A percentile compares a stretch with the other conserved stretches of the same genome.
These are phyloP conservation scores for Mycena latifolia DNA, from an alignment of 768 basidiomycete genomes.

Conservation along the genomic window DNA sequence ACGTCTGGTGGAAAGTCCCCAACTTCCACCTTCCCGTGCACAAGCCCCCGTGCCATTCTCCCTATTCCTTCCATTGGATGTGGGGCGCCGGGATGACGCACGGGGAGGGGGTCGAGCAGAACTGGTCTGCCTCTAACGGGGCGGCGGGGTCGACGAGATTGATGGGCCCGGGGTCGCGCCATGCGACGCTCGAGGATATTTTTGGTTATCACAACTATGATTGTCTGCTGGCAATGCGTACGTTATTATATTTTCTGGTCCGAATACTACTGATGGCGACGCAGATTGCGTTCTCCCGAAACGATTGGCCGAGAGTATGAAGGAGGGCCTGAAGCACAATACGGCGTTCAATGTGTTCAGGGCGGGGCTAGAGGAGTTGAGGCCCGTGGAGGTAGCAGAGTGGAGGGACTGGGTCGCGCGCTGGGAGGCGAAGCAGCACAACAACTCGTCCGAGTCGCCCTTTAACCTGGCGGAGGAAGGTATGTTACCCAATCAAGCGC, in stretches of 20 bases:
- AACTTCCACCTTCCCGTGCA: constrained; percentile 23
- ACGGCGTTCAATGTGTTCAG: constrained; percentile 11
- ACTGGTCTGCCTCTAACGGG: constrained; percentile 15
- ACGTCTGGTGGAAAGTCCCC: constrained; percentile 25
- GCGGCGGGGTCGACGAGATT: not conserved
- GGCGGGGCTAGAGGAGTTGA: not conserved
- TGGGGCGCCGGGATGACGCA: constrained; percentile 12
- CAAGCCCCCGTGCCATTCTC: constrained; percentile 7
- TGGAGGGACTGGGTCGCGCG: constrained; percentile 7
- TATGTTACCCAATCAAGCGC: not conserved
- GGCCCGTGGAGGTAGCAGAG: constrained; percentile 1
- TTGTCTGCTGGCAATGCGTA: constrained; percentile 18
- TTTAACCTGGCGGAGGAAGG: constrained; percentile 1
- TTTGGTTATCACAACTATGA: constrained; percentile 26
- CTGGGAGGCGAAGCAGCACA: constrained; percentile 26
- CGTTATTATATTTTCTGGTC: not conserved
- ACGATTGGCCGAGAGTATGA: constrained; percentile 8
- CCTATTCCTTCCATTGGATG: constrained; percentile 19
- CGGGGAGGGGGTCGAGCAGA: constrained; percentile 15
- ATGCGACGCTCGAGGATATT: constrained; percentile 9
- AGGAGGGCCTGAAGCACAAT: constrained; percentile 11
- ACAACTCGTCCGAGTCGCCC: not conserved
- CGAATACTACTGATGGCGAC: not conserved
- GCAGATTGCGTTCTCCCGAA: constrained; percentile 11
- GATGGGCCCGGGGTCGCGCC: not conserved